phyloP scores from a whole-genome alignment of 1,284 basidiomycete species.

The Cystobasidiaceae sp. region DNA sequence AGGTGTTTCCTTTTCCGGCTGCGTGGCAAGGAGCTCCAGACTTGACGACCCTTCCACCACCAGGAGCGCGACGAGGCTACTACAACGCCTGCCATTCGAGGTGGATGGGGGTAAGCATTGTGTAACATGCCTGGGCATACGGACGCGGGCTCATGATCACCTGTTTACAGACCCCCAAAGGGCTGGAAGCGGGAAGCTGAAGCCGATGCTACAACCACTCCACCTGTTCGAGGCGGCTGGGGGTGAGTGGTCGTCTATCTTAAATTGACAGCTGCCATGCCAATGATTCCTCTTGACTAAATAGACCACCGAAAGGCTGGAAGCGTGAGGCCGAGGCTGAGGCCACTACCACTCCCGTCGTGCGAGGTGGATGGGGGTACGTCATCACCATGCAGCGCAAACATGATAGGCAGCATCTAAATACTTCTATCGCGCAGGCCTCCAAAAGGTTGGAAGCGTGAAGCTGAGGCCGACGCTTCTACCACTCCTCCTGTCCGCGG shows the following conservation, averaged over 20 bases:
- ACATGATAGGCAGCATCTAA: too few relatives aligned
- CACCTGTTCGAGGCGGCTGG: neutral
- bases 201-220: neutral
- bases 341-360: neutral
- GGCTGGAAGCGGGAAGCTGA: neutral
- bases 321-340: neutral
- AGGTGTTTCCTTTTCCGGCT: constrained; percentile 24
- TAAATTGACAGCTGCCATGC: too few relatives aligned
- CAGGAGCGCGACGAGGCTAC: constrained; percentile 10
- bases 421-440: too few relatives aligned
- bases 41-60: neutral
- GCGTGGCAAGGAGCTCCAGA: neutral
- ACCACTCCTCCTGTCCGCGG: neutral
- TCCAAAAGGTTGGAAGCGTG: too few relatives aligned
- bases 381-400: too few relatives aligned
- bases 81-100: constrained; percentile 5
- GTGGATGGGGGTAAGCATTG: neutral
- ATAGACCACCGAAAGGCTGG: too few relatives aligned
- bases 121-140: too few relatives aligned
- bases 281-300: too few relatives aligned
- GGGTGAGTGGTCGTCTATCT: too few relatives aligned
- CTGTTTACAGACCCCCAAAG: too few relatives aligned
- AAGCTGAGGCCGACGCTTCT: too few relatives aligned
- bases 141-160: too few relatives aligned
- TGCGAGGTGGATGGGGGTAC: neutral